A percentile compares a stretch with the other conserved stretches of the same genome.
phyloP scores from a whole-genome alignment of 2,329 filamentous ascomycete genomes.

The Stagonosporopsis cucurbitacearum region DNA sequence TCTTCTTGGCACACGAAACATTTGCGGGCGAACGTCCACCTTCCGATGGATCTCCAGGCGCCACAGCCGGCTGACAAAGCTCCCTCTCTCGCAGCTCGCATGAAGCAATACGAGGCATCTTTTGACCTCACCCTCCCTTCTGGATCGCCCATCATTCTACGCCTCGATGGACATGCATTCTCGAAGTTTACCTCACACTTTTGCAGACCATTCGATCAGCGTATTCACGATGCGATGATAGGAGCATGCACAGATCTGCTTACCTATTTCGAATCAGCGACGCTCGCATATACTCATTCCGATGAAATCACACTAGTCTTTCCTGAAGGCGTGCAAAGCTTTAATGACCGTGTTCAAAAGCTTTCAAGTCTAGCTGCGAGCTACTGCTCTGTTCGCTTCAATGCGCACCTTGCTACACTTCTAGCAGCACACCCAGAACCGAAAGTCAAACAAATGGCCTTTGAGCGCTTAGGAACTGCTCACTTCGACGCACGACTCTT shows the following conservation, averaged over 20 bases:
- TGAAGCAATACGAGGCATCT: slow-evolving; percentile 42
- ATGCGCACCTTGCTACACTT: slow-evolving; percentile 26
- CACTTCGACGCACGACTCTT: slow-evolving; percentile 43
- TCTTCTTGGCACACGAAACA: background rate
- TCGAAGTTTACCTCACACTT: slow-evolving; percentile 40
- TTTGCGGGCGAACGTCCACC: no score
- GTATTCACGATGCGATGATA: slow-evolving; percentile 42
- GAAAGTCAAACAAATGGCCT: slow-evolving; percentile 21
- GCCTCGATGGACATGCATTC: slow-evolving; percentile 42
- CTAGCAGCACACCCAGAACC: slow-evolving; percentile 28
- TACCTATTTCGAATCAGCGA: slow-evolving; percentile 36
- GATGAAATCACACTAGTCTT: slow-evolving; percentile 45
- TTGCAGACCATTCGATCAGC: slow-evolving; percentile 38
- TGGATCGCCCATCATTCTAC: slow-evolving; percentile 31
- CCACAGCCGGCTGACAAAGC: slow-evolving; percentile 2
- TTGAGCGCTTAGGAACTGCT: slow-evolving; percentile 27
- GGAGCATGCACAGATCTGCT: slow-evolving; percentile 35
- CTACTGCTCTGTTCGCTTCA: slow-evolving; percentile 39
- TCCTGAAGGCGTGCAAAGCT: slow-evolving; percentile 34
- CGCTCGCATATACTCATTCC: slow-evolving; percentile 43
- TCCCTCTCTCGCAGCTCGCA: slow-evolving; percentile 35
- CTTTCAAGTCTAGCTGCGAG: slow-evolving; percentile 37
- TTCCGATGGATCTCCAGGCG: background rate
- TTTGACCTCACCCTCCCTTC: slow-evolving; percentile 33
- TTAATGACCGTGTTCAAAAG: slow-evolving; percentile 42